These are phyloP conservation scores for Lenwebbia sp. DNA, from an alignment of 345 rosid genomes.

Conservation along the genomic window DNA sequence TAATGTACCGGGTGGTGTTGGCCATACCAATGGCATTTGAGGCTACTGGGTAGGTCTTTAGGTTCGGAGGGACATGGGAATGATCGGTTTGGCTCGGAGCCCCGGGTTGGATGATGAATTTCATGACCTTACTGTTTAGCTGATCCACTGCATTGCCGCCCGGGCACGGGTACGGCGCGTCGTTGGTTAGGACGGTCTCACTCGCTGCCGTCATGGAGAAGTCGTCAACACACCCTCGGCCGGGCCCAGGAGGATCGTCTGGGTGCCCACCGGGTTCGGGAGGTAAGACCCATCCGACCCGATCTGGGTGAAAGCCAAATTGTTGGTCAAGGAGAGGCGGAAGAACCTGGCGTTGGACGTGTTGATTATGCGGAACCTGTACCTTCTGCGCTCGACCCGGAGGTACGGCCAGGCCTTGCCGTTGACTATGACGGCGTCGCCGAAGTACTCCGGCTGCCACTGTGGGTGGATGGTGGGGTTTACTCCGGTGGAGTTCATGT, in stretches of 20 bases:
- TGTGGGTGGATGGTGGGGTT: conserved; percentile 80
- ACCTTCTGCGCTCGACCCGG: conserved; percentile 58
- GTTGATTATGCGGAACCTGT: conserved; percentile 61
- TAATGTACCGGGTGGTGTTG: conserved; percentile 43
- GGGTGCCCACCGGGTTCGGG: conserved; percentile 18
- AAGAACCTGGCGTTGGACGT: conserved; percentile 72
- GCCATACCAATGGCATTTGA: conserved; percentile 18
- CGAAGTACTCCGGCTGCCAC: conserved; percentile 88
- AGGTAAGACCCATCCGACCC: conserved; percentile 65
- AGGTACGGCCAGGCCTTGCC: conserved; percentile 80
- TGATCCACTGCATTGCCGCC: conserved; percentile 42
- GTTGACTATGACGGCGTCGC: conserved; percentile 58
- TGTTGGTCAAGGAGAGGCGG: conserved; percentile 51
- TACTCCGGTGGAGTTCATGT: conserved; percentile 65
- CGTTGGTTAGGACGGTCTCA: conserved; percentile 29
- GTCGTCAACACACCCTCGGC: conserved; percentile 67
- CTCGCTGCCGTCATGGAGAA: conserved; percentile 33
- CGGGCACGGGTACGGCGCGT: conserved; percentile 62
- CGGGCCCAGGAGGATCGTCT: conserved; percentile 41
- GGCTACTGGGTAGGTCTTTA: conserved; percentile 39
- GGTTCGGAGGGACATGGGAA: conserved; percentile 23
- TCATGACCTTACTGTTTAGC: conserved; percentile 53
- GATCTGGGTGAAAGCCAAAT: conserved; percentile 41
- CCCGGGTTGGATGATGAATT: conserved; percentile 30
- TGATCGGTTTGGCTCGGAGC: conserved; percentile 19